A percentile compares a stretch with the other conserved stretches of the same genome.
Evolutionary conservation across 2,329 filamentous ascomycete species (phyloP).

Genomic region (Metarhizium guizhouense): DNA sequence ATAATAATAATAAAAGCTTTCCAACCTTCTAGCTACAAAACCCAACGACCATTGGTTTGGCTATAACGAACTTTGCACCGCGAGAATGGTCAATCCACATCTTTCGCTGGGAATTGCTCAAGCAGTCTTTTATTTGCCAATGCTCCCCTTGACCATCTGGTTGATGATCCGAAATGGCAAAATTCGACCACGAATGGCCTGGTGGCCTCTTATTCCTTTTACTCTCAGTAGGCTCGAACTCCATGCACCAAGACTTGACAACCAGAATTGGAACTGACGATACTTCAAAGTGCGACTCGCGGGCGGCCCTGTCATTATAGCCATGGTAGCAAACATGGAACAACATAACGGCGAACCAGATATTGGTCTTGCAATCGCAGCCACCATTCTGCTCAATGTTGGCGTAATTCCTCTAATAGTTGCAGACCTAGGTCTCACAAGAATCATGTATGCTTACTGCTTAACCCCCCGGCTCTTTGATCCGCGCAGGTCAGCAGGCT

Average conservation of each 20-base stretch:
- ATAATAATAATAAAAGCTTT: too few species aligned
- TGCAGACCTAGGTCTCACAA: slow-evolving; percentile 15
- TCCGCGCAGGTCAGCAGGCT: not conserved
- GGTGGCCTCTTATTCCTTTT: slow-evolving; percentile 18
- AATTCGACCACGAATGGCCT: slow-evolving; percentile 18
- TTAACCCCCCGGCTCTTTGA: not conserved
- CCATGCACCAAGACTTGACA: not conserved
- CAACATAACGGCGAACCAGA: not conserved
- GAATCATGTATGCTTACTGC: slow-evolving; percentile 14
- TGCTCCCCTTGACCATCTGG: slow-evolving; percentile 14
- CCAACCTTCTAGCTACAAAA: not conserved
- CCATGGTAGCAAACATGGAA: slow-evolving; percentile 11
- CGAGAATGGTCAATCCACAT: slow-evolving; percentile 12
- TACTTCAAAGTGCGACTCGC: slow-evolving; percentile 15
- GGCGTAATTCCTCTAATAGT: slow-evolving; percentile 19
- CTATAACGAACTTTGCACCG: too few species aligned
- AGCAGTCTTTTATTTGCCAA: slow-evolving; percentile 17
- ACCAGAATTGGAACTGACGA: not conserved
- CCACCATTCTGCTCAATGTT: slow-evolving; percentile 19
- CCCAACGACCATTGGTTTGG: too few species aligned
- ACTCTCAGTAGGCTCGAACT: slow-evolving; percentile 10
- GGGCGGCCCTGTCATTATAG: slow-evolving; percentile 18
- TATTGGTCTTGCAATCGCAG: slow-evolving; percentile 16
- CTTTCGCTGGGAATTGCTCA: slow-evolving; percentile 16
- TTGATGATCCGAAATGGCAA: slow-evolving; percentile 17